These are phyloP conservation scores for Debaryomyces robertsiae DNA, from an alignment of 1,139 yeast genomes.

Conservation along the genomic window DNA sequence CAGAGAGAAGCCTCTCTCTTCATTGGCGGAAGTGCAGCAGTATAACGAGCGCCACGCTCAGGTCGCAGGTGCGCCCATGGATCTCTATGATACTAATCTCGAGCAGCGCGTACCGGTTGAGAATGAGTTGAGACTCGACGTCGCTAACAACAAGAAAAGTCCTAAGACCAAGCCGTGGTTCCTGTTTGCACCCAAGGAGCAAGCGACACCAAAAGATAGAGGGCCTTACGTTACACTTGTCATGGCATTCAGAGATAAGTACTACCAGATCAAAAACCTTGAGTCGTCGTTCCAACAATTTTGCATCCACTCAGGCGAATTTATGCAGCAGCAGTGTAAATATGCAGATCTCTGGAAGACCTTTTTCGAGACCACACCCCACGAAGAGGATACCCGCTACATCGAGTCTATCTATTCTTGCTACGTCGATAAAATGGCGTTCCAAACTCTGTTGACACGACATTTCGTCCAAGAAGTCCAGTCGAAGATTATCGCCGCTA, in stretches of 20 bases:
- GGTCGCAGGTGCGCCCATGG: slow-evolving; percentile 11
- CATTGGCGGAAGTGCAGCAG: slow-evolving; percentile 19
- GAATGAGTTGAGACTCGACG: slow-evolving; percentile 14
- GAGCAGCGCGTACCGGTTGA: slow-evolving; percentile 15
- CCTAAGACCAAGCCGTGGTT: slow-evolving; percentile 6
- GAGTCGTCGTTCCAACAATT: slow-evolving; percentile 10
- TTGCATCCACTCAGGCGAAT: slow-evolving; percentile 11
- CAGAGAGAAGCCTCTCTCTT: slow-evolving; percentile 13
- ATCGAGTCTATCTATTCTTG: slow-evolving; percentile 23
- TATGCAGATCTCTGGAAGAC: slow-evolving; percentile 22
- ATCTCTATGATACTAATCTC: slow-evolving; percentile 1
- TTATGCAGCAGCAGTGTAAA: slow-evolving; percentile 18
- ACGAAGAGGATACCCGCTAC: slow-evolving; percentile 12
- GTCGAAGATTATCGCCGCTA: slow-evolving; percentile 14
- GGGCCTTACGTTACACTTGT: slow-evolving; percentile 8
- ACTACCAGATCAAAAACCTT: slow-evolving; percentile 11
- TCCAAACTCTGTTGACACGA: slow-evolving; percentile 14
- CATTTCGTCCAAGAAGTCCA: slow-evolving; percentile 16
- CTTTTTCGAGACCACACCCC: slow-evolving; percentile 16
- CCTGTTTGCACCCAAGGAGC: slow-evolving; percentile 8
- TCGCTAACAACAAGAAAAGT: slow-evolving; percentile 7
- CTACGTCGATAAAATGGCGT: slow-evolving; percentile 20
- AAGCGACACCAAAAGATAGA: not conserved
- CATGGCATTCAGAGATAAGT: slow-evolving; percentile 13
- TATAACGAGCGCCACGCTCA: slow-evolving; percentile 6